These are phyloP conservation scores for Sordariomycetes sp. DNA, from an alignment of 2,329 filamentous ascomycete species.

Conservation along the genomic window DNA sequence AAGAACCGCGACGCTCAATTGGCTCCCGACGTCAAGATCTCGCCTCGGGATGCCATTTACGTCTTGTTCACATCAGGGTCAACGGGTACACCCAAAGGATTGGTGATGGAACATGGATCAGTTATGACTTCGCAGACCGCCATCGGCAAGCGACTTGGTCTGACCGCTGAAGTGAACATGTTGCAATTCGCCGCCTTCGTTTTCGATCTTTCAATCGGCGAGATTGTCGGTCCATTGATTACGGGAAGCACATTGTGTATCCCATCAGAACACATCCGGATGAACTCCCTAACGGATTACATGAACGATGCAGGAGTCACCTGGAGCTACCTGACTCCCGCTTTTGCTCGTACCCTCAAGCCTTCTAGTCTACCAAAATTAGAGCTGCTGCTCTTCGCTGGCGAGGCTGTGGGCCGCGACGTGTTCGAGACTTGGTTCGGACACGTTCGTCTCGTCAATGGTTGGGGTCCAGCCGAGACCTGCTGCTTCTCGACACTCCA, in stretches of 20 bases:
- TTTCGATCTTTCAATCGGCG: conserved; percentile 35
- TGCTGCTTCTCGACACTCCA: conserved; percentile 14
- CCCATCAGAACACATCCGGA: conserved; percentile 9
- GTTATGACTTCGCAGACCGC: conserved; percentile 29
- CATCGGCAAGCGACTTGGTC: conserved; percentile 22
- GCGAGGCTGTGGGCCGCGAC: conserved; percentile 21
- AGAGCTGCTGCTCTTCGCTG: conserved; percentile 8
- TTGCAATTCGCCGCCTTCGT: conserved; percentile 41
- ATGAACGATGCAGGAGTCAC: conserved; percentile 6
- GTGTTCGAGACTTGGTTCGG: conserved; percentile 3
- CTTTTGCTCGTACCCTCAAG: conserved; percentile 4
- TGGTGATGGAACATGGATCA: conserved; percentile 9
- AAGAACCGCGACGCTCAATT: background rate
- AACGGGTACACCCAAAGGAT: conserved; percentile 12
- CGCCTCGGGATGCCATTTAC: conserved; percentile 5
- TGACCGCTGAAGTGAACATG: conserved; percentile 15
- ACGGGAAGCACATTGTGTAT: conserved; percentile 12
- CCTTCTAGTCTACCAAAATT: conserved; percentile 4
- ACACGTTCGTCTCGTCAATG: conserved; percentile 19
- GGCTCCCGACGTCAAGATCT: conserved; percentile 10
- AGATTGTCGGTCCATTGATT: conserved; percentile 11
- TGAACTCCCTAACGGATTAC: conserved; percentile 3
- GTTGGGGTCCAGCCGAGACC: conserved; percentile 30
- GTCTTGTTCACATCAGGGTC: conserved; percentile 11
- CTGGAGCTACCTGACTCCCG: background rate